Evolutionary conservation across 768 basidiomycete genomes (phyloP).

Genomic region (Lactarius indigo): DNA sequence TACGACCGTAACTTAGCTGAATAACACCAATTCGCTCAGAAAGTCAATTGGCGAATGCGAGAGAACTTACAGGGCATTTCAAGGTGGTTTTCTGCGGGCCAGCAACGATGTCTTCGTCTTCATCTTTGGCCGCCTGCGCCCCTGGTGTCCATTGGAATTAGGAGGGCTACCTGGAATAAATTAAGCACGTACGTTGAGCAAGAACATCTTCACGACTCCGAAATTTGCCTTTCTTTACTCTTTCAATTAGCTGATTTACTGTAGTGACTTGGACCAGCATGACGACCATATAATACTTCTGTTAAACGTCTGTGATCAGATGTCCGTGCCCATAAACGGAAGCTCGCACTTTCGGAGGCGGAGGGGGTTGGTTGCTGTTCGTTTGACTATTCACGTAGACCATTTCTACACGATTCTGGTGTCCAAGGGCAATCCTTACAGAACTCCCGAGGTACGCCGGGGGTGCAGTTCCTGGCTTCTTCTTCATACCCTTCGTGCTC

Average conservation of each 20-base stretch:
- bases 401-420: constrained; percentile 75
- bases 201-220: constrained; percentile 60
- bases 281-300: constrained; percentile 87
- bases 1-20: constrained; percentile 82
- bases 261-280: constrained; percentile 79
- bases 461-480: constrained; percentile 92
- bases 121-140: constrained; percentile 46
- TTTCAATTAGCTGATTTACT: constrained; percentile 66
- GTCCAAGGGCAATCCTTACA: constrained; percentile 41
- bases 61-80: constrained; percentile 80
- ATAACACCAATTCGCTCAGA: constrained; percentile 8
- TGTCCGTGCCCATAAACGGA: neutral
- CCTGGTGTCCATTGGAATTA: constrained; percentile 40
- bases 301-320: neutral
- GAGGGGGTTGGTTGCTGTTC: constrained; percentile 49
- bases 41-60: neutral
- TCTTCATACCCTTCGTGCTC: constrained; percentile 89
- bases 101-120: constrained; percentile 90
- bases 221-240: constrained; percentile 64
- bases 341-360: constrained; percentile 59
- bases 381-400: constrained; percentile 79
- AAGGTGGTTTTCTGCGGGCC: constrained; percentile 88
- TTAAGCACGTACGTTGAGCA: constrained; percentile 55
- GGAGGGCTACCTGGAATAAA: neutral
- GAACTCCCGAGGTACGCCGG: constrained; percentile 64